Conservation (phyloP, 306 rosid genomes). For the Lupinus albus region DNA sequence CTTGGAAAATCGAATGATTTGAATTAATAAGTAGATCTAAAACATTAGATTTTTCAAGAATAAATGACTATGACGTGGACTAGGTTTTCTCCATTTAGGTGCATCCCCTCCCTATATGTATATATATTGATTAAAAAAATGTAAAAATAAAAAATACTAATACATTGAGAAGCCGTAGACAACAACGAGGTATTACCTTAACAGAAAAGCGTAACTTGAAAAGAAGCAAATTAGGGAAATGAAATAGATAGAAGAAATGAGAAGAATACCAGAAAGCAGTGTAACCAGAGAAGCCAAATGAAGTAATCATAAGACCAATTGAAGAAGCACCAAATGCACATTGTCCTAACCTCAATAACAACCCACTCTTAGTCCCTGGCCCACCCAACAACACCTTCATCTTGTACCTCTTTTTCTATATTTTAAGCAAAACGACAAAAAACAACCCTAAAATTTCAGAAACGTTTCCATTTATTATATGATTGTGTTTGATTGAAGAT, state of each 20-base stretch:
- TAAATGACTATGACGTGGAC: no score
- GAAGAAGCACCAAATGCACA: slow-evolving; percentile 75
- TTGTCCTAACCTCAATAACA: slow-evolving; percentile 73
- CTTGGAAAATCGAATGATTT: no score
- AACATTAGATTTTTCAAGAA: no score
- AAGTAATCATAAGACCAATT: slow-evolving; percentile 75
- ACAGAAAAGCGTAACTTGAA: background rate
- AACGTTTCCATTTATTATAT: slow-evolving; percentile 16
- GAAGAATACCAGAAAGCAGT: slow-evolving; percentile 81
- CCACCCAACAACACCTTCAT: slow-evolving; percentile 74
- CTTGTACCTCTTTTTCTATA: slow-evolving; percentile 25
- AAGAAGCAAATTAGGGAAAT: background rate
- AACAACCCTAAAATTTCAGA: slow-evolving; percentile 52
- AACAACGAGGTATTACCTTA: background rate
- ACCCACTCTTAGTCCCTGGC: slow-evolving; percentile 80
- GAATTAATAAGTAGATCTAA: no score
- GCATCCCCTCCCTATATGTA: no score
- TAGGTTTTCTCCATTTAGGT: no score
- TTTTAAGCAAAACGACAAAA: background rate
- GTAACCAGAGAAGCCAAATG: slow-evolving; percentile 65
- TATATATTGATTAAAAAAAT: no score
- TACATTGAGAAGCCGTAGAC: background rate
- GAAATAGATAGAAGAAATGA: background rate
- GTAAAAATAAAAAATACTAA: background rate
- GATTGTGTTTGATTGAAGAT: background rate